Evolutionary conservation across 2,329 filamentous ascomycete genomes (phyloP).

Genomic region (Colletotrichum tamarilloi): DNA sequence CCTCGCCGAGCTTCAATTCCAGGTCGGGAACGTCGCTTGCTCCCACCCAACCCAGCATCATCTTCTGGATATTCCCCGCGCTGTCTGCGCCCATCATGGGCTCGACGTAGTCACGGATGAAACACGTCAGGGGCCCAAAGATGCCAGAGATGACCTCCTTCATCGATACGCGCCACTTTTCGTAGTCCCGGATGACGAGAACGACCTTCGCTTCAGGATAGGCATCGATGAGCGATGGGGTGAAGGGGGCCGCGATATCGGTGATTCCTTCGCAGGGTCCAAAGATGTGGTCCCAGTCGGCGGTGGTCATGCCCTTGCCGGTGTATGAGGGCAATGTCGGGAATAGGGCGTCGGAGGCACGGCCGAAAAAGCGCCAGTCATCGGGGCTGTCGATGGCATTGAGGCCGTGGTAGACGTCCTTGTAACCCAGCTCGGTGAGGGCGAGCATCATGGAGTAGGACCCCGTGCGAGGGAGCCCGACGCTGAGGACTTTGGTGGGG

Average conservation of each 20-base stretch:
- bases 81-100: not conserved
- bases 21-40: not conserved
- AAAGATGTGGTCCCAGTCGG: not conserved
- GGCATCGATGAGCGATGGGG: not conserved
- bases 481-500: not conserved
- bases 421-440: not conserved
- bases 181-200: not conserved
- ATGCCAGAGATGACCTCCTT: not conserved
- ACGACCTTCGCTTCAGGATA: not conserved
- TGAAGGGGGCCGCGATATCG: not conserved
- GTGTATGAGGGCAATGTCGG: not conserved
- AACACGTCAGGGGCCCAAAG: not conserved
- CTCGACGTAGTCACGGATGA: not conserved
- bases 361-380: not conserved
- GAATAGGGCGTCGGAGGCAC: not conserved
- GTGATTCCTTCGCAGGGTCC: not conserved
- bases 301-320: not conserved
- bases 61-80: not conserved
- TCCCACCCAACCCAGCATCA: not conserved
- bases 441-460: not conserved
- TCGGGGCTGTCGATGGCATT: not conserved
- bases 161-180: not conserved
- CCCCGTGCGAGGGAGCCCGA: not conserved
- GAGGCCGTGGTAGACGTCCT: not conserved
- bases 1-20: not conserved